Evolutionary conservation across 352 stramenopile genomes (phyloP).

Genomic region (Globisporangium recalcitrans): DNA sequence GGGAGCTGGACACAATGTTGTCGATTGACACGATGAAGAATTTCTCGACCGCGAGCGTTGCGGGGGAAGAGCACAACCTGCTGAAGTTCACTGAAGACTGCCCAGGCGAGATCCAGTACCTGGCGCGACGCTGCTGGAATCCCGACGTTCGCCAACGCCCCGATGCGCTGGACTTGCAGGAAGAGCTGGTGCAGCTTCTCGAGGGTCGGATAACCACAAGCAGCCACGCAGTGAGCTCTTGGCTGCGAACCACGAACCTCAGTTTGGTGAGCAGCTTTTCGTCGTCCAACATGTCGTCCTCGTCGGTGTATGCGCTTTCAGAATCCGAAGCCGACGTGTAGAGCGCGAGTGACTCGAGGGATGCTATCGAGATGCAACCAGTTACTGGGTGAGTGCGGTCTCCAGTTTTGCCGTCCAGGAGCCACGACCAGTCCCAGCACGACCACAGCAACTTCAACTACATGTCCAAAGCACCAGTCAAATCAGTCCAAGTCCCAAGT

Average conservation of each 20-base stretch:
- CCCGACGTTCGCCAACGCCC: conserved; percentile 36
- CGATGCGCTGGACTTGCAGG: conserved; percentile 66
- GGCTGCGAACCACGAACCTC: conserved; percentile 46
- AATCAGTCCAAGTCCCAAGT: conserved; percentile 3
- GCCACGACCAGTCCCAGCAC: not conserved
- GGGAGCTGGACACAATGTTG: conserved; percentile 75
- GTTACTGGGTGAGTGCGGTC: not conserved
- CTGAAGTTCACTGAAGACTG: conserved; percentile 65
- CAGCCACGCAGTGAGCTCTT: conserved; percentile 38
- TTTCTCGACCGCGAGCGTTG: conserved; percentile 21
- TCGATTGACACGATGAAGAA: conserved; percentile 50
- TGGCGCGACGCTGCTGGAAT: conserved; percentile 47
- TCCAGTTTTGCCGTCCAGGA: conserved; percentile 6
- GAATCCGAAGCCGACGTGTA: conserved; percentile 32
- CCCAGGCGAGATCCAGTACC: conserved; percentile 42
- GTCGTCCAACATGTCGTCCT: conserved; percentile 39
- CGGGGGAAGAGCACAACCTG: conserved; percentile 39
- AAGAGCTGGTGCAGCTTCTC: conserved; percentile 63
- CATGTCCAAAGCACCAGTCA: not conserved
- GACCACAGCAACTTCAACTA: not conserved
- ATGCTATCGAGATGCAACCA: not conserved
- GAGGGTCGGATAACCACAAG: conserved; percentile 56
- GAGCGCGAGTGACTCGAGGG: not conserved
- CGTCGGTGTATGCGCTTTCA: conserved; percentile 30
- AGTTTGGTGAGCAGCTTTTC: conserved; percentile 36